Percentiles rank a stretch among this genome's conserved stretches.
phyloP scores from a whole-genome alignment of 1,139 yeast genomes.

The Sporopachydermia cereana region DNA sequence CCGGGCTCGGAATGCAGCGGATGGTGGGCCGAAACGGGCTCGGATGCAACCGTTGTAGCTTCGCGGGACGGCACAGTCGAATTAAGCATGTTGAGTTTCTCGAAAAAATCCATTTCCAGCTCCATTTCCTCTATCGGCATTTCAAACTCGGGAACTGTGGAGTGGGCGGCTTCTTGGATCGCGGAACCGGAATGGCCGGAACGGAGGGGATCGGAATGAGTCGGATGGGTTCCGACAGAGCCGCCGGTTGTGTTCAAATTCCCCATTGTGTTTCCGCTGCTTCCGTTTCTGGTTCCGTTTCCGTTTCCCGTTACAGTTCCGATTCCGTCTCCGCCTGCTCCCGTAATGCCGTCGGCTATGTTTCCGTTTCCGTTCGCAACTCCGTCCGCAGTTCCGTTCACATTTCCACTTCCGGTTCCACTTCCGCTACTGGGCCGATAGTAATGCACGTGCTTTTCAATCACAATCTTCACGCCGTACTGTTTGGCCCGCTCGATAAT shows the following conservation, averaged over 20 bases:
- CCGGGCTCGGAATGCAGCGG: constrained; percentile 3
- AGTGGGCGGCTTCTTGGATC: neutral
- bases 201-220: neutral
- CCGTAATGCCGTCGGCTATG: neutral
- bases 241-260: neutral
- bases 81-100: constrained; percentile 2
- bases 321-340: neutral
- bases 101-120: constrained; percentile 4
- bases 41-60: neutral
- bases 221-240: neutral
- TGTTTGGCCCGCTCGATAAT: neutral
- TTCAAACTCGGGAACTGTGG: constrained; percentile 5
- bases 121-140: constrained; percentile 5
- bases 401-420: neutral
- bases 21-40: constrained; percentile 3
- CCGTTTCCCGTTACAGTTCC: neutral
- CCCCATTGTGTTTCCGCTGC: no score
- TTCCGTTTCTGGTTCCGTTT: neutral
- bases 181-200: no score
- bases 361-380: neutral
- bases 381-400: neutral
- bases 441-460: constrained; percentile 3
- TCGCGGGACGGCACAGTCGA: neutral
- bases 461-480: constrained; percentile 1
- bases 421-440: neutral